Conservation (phyloP, 2,329 filamentous ascomycete species). For the Sarocladium oryzae region DNA sequence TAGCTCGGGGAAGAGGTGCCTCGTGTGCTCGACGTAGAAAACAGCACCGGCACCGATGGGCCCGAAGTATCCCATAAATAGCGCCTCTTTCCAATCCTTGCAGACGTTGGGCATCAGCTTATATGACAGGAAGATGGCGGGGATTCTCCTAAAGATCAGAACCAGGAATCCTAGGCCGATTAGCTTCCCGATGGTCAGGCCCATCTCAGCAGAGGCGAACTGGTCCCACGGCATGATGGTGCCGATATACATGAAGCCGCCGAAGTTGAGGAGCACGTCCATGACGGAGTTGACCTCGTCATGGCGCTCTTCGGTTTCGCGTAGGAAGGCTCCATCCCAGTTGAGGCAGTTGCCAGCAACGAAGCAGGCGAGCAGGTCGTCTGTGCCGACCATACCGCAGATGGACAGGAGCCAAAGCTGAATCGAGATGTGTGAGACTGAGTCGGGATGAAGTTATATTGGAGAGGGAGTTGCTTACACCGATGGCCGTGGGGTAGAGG, state of each 20-base stretch:
- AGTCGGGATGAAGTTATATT: too few relatives aligned
- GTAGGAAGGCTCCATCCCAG: constrained; percentile 55
- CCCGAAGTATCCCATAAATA: constrained; percentile 64
- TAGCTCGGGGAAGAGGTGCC: constrained; percentile 31
- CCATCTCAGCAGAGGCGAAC: constrained; percentile 47
- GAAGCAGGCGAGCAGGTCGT: constrained; percentile 56
- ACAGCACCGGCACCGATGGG: constrained; percentile 70
- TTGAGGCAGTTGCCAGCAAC: constrained; percentile 53
- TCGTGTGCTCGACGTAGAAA: constrained; percentile 55
- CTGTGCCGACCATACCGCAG: constrained; percentile 51
- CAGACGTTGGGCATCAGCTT: constrained; percentile 47
- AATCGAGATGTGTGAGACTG: too few relatives aligned
- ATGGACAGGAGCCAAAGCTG: constrained; percentile 53
- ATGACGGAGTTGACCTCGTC: constrained; percentile 55
- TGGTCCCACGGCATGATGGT: constrained; percentile 48
- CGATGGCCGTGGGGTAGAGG: constrained; percentile 44
- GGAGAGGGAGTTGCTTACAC: too few relatives aligned
- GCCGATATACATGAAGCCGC: constrained; percentile 54
- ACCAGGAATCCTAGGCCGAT: constrained; percentile 46
- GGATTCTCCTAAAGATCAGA: constrained; percentile 49
- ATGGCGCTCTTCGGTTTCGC: constrained; percentile 47
- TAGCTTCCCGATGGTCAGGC: constrained; percentile 44
- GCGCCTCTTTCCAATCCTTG: constrained; percentile 48
- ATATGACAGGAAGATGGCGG: constrained; percentile 46
- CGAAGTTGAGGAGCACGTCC: constrained; percentile 53